Conservation (phyloP, 2,329 filamentous ascomycete genomes). For the Raffaelea deltoideospora region DNA sequence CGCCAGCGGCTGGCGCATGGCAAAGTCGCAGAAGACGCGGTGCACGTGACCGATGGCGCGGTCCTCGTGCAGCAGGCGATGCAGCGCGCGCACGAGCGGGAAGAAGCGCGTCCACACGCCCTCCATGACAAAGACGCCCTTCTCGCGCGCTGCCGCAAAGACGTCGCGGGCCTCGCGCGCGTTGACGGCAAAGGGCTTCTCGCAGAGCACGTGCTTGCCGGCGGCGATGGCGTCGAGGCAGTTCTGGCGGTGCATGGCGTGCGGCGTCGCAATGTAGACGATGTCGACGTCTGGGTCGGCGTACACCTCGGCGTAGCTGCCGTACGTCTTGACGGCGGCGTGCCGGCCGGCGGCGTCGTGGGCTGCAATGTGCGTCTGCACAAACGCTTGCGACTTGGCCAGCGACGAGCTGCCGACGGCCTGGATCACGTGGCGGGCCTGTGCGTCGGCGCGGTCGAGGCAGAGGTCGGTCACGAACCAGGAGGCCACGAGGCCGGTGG, state of each 20-base stretch:
- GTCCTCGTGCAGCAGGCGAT: constrained; percentile 21
- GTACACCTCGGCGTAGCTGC: constrained; percentile 23
- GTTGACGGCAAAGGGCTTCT: constrained; percentile 46
- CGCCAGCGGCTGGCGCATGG: constrained; percentile 18
- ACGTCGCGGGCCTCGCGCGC: constrained; percentile 17
- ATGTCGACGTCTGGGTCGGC: constrained; percentile 25
- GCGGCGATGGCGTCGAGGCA: constrained; percentile 27
- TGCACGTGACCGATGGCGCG: constrained; percentile 22
- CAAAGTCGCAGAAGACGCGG: constrained; percentile 24
- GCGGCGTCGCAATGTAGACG: constrained; percentile 29
- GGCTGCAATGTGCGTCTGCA: constrained; percentile 13
- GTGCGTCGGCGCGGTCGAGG: constrained; percentile 16
- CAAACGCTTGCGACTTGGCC: constrained; percentile 21
- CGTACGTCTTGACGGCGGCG: constrained; percentile 12
- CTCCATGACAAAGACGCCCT: constrained; percentile 28
- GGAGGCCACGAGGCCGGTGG: constrained; percentile 26
- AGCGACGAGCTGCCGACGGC: constrained; percentile 21
- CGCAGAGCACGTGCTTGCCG: constrained; percentile 55
- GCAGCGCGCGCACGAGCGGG: constrained; percentile 20
- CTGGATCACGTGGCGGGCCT: constrained; percentile 21
- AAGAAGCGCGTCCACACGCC: constrained; percentile 28
- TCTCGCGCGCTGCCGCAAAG: constrained; percentile 20
- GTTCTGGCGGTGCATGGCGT: constrained; percentile 26
- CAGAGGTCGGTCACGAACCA: constrained; percentile 26
- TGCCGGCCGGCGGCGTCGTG: too few relatives aligned